These are phyloP conservation scores for Thuja plicata DNA, from an alignment of 83 land plant species.

Conservation along the genomic window DNA sequence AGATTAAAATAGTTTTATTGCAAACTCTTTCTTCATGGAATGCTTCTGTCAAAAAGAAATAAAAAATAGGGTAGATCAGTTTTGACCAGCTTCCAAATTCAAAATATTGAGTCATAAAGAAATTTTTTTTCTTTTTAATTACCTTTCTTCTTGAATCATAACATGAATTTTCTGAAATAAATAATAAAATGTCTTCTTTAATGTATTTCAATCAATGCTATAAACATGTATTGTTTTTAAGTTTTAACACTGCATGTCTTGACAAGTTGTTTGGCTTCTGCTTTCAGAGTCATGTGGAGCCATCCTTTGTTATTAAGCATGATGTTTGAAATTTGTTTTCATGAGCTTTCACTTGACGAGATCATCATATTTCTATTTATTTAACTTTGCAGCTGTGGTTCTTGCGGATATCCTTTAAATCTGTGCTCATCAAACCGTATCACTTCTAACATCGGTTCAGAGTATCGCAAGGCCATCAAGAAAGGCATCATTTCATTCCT, in stretches of 20 bases:
- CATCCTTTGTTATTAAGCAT: neutral
- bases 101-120: neutral
- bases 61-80: neutral
- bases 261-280: neutral
- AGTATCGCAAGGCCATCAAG: slow-evolving; percentile 53
- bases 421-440: slow-evolving; percentile 43
- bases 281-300: neutral
- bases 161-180: neutral
- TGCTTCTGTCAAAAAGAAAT: neutral
- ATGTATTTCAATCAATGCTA: neutral
- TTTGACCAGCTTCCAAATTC: neutral
- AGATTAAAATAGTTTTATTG: neutral
- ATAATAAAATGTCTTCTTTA: neutral
- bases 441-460: slow-evolving; percentile 37
- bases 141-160: neutral
- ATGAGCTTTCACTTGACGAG: slow-evolving; percentile 8
- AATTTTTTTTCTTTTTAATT: neutral
- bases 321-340: slow-evolving; percentile 1
- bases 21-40: neutral
- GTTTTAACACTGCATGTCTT: neutral
- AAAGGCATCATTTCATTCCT: slow-evolving; percentile 54
- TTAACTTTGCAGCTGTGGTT: slow-evolving; percentile 53
- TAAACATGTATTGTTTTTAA: neutral
- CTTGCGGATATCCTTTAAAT: slow-evolving; percentile 53
- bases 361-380: neutral